Percentiles rank a stretch among this genome's conserved stretches.
Conservation (phyloP, 805 yeast species). For the Ogataea angusta region DNA sequence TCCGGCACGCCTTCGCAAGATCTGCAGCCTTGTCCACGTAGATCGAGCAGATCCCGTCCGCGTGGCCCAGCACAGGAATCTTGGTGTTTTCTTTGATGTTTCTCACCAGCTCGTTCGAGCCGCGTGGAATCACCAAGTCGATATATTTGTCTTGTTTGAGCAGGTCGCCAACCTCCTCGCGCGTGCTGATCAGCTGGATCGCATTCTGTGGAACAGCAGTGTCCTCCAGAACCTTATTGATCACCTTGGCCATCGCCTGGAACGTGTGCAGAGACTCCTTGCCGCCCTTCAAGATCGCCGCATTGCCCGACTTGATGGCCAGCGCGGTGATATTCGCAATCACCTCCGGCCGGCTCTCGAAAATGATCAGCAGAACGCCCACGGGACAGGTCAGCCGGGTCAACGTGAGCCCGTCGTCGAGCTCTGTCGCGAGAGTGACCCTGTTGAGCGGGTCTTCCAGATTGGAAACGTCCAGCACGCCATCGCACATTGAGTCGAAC, state of each 20-base stretch:
- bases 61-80: slow-evolving; percentile 97
- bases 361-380: slow-evolving; percentile 88
- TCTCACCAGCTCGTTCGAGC: slow-evolving; percentile 90
- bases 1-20: slow-evolving; percentile 67
- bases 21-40: slow-evolving; percentile 80
- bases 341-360: slow-evolving; percentile 97
- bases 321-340: slow-evolving; percentile 96
- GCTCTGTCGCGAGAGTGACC: slow-evolving; percentile 72
- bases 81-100: slow-evolving; percentile 83
- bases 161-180: slow-evolving; percentile 86
- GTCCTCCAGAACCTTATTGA: slow-evolving; percentile 53
- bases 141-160: slow-evolving; percentile 83
- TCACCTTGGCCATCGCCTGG: slow-evolving; percentile 70
- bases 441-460: slow-evolving; percentile 93
- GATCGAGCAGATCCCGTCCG: slow-evolving; percentile 94
- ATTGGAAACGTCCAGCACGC: slow-evolving; percentile 85
- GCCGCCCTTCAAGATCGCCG: slow-evolving; percentile 97
- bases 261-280: slow-evolving; percentile 88
- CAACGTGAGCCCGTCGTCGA: slow-evolving; percentile 86
- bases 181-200: slow-evolving; percentile 80
- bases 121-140: slow-evolving; percentile 95
- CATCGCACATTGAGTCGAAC: slow-evolving; percentile 91
- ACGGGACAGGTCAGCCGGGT: slow-evolving; percentile 89
- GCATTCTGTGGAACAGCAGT: slow-evolving; percentile 80
- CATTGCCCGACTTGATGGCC: slow-evolving; percentile 94